Evolutionary conservation across 768 basidiomycete genomes (phyloP), one percentile per base, ranked within the genome.

Genomic region (Lanmaoa pseudosensibilis): DNA sequence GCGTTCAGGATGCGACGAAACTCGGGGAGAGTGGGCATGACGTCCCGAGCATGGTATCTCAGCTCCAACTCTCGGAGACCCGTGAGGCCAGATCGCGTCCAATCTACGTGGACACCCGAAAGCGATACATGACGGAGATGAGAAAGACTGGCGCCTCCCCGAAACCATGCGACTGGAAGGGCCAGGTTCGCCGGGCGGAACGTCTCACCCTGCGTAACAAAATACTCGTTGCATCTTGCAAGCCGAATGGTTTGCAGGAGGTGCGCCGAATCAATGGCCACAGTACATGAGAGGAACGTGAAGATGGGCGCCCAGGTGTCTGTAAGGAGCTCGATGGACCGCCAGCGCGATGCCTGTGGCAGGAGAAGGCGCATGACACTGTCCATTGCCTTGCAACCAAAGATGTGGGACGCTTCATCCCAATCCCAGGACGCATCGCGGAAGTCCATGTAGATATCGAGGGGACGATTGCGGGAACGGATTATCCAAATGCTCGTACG

Each of bases 271-370:
- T 67, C 64, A 27, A 75, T 66, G 10, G 65, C 51, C 12, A 65
- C 67, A 5, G 79, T 77, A 52, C 69, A 72, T 37, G 69, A 73
- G 11, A 85, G 75, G 60, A 85, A 83, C 10, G 76, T 71, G 61
- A 77, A 80, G 13, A 85, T 78, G 12, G 84, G 84, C 2, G 74
- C 73, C 83, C 84, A 86, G 5, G 82, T 86, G 58, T 86, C 84
- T 1, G 81, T 77, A 46, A 82, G 68, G n/a, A 86, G 71, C 46
- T 80, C 78, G 45, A 85, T 48, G 13, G 56, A 69, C 41, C 71
- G 69, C 82, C 83, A 85, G 47, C 82, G 77, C 21, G 61, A 46
- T 9, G 74, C 75, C 30, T 80, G 78, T 13, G 77, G 74, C 9
- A 80, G 62, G 11, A 85, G 68, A 32, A 80, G 67, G 16, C 69